Evolutionary conservation across 2,329 filamentous ascomycete species (phyloP).

Genomic region (Sporothrix euskadiensis): DNA sequence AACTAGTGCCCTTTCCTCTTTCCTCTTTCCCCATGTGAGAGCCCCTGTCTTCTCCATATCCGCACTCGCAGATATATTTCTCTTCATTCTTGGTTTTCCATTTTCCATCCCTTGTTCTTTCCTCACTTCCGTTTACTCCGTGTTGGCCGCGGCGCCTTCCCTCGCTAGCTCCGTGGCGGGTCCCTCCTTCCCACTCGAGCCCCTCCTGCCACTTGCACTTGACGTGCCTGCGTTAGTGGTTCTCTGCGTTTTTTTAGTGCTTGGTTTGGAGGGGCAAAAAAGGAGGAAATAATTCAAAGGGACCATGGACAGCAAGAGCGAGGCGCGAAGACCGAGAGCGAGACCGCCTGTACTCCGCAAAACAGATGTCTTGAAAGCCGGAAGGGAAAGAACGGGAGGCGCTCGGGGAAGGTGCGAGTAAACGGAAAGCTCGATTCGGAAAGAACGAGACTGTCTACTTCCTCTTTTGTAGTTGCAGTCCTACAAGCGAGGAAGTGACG

Average conservation of each 20-base stretch:
- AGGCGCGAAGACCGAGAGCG: slow-evolving; percentile 1
- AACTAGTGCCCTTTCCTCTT: neutral
- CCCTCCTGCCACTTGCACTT: neutral
- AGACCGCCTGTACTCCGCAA: neutral
- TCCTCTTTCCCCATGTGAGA: neutral
- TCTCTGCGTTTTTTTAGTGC: neutral
- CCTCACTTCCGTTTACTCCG: neutral
- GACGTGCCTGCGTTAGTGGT: neutral
- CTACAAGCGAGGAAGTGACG: neutral
- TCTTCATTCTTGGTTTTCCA: neutral
- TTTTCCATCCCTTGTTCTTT: neutral
- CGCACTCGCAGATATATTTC: neutral
- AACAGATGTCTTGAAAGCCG: too few relatives aligned
- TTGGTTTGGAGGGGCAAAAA: slow-evolving; percentile 11
- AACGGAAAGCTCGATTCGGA: neutral
- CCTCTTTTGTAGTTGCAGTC: neutral
- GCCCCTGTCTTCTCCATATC: neutral
- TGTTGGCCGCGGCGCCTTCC: neutral
- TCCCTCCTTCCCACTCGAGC: neutral
- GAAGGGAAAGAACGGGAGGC: neutral
- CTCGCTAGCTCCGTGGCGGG: neutral
- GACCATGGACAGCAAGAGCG: neutral
- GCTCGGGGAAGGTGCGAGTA: neutral
- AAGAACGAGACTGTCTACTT: neutral
- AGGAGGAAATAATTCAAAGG: neutral